A percentile compares a stretch with the other conserved stretches of the same genome.
These are phyloP conservation scores for Penicillium simplicissimum DNA, from an alignment of 495 filamentous ascomycete species.

Conservation along the genomic window DNA sequence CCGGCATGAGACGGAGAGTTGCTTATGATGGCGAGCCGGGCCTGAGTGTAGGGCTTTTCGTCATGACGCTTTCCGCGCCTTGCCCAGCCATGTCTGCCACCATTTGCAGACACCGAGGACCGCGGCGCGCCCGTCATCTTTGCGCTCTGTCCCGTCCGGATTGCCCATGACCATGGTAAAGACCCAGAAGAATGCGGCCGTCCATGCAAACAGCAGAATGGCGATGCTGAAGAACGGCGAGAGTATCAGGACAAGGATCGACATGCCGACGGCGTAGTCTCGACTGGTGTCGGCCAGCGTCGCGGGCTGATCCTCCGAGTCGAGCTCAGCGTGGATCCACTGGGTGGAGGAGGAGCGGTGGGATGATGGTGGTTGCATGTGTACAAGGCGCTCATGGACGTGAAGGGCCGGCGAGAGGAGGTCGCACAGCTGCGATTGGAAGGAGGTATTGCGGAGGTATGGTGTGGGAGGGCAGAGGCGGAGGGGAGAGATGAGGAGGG, in stretches of 20 bases:
- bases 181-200: conserved; percentile 63
- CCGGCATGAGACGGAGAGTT: conserved; percentile 1
- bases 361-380: conserved; percentile 29
- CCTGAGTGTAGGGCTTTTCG: not conserved
- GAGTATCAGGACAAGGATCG: conserved; percentile 52
- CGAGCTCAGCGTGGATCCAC: conserved; percentile 33
- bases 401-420: conserved; percentile 46
- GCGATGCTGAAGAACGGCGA: conserved; percentile 56
- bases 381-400: conserved; percentile 45
- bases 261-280: conserved; percentile 38
- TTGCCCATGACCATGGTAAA: conserved; percentile 62
- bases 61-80: conserved; percentile 34
- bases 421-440: conserved; percentile 40
- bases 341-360: conserved; percentile 37
- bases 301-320: conserved; percentile 26
- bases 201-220: conserved; percentile 58
- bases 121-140: conserved; percentile 60
- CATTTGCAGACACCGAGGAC: conserved; percentile 60
- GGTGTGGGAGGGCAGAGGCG: conserved; percentile 42
- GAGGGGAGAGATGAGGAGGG: conserved; percentile 44
- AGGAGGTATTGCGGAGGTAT: conserved; percentile 40
- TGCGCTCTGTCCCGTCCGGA: conserved; percentile 61
- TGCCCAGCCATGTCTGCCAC: conserved; percentile 62
- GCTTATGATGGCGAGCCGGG: not conserved
- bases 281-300: conserved; percentile 20